A percentile compares a stretch with the other conserved stretches of the same genome.
Conservation (phyloP, 805 yeast genomes). For the Metschnikowia colocasiae region DNA sequence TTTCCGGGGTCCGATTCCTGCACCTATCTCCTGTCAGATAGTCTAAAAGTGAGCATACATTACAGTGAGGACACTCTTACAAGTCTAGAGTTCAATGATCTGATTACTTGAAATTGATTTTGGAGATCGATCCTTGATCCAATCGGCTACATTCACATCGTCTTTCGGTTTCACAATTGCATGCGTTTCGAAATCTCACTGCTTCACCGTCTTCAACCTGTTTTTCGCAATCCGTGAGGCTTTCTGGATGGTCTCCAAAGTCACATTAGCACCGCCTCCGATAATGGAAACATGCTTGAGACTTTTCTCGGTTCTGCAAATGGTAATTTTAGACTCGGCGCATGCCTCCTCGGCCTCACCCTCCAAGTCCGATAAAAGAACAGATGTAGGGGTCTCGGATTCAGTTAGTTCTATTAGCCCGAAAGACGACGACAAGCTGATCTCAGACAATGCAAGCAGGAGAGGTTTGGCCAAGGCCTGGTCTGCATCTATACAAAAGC, state of each 20-base stretch:
- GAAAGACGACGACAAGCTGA: conserved; percentile 50
- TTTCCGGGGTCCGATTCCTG: conserved; percentile 5
- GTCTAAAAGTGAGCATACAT: not conserved
- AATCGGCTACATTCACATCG: too few relatives aligned
- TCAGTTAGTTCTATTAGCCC: conserved; percentile 48
- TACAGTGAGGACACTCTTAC: too few relatives aligned
- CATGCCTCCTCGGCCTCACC: conserved; percentile 79
- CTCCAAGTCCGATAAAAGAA: conserved; percentile 69
- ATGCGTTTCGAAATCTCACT: not conserved
- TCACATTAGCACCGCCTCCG: conserved; percentile 48
- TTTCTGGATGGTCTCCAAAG: conserved; percentile 43
- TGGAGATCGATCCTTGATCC: too few relatives aligned
- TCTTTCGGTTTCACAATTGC: not conserved
- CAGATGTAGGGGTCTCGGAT: conserved; percentile 19
- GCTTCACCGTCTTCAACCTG: conserved; percentile 34
- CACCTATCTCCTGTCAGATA: not conserved
- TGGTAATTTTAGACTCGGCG: conserved; percentile 50
- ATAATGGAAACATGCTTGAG: conserved; percentile 44
- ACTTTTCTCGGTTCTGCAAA: conserved; percentile 33
- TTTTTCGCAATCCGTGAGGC: conserved; percentile 46
- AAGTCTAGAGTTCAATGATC: too few relatives aligned
- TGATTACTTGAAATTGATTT: too few relatives aligned
- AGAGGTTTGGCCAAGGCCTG: conserved; percentile 32
- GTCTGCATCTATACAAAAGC: conserved; percentile 52
- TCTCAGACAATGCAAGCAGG: conserved; percentile 30